A percentile compares a stretch with the other conserved stretches of the same genome.
These are phyloP conservation scores for Coemansia sp. DNA, from an alignment of 192 early-diverging fungal species.

Conservation along the genomic window DNA sequence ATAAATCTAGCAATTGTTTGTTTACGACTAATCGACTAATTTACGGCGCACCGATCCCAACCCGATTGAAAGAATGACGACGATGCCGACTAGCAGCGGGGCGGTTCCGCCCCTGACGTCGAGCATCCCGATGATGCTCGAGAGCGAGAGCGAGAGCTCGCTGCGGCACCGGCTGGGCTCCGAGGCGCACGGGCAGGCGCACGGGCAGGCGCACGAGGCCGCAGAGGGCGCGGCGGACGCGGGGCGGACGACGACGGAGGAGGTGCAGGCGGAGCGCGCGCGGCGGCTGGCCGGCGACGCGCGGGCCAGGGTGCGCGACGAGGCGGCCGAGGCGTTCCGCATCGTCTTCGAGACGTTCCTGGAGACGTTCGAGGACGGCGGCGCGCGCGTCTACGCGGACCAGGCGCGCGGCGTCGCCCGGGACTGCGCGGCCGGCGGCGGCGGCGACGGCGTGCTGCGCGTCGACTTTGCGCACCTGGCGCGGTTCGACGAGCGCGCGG, in stretches of 20 bases:
- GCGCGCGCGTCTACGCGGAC: conserved; percentile 60
- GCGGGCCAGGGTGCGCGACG: conserved; percentile 59
- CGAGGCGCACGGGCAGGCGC: too few relatives aligned
- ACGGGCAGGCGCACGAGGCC: too few relatives aligned
- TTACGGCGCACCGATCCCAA: not conserved
- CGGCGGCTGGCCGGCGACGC: conserved; percentile 38
- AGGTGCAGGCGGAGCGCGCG: conserved; percentile 43
- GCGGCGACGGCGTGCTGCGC: conserved; percentile 65
- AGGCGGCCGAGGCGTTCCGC: conserved; percentile 65
- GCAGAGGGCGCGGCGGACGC: not conserved
- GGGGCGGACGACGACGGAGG: conserved; percentile 42
- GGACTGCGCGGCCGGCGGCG: conserved; percentile 57
- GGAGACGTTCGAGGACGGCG: conserved; percentile 50
- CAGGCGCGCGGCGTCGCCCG: conserved; percentile 67
- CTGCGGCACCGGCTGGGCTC: conserved; percentile 34
- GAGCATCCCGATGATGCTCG: conserved; percentile 34
- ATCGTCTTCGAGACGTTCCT: conserved; percentile 72
- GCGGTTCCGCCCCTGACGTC: conserved; percentile 28
- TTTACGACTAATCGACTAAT: too few relatives aligned
- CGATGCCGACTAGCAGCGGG: conserved; percentile 34
- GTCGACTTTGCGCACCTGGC: conserved; percentile 73
- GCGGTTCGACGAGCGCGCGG: conserved; percentile 57
- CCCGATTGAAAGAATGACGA: too few relatives aligned
- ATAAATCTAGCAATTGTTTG: too few relatives aligned
- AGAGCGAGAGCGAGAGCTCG: conserved; percentile 43